These are phyloP conservation scores for Tolypocladium guangdongense DNA, from an alignment of 2,329 filamentous ascomycete species.

Conservation along the genomic window DNA sequence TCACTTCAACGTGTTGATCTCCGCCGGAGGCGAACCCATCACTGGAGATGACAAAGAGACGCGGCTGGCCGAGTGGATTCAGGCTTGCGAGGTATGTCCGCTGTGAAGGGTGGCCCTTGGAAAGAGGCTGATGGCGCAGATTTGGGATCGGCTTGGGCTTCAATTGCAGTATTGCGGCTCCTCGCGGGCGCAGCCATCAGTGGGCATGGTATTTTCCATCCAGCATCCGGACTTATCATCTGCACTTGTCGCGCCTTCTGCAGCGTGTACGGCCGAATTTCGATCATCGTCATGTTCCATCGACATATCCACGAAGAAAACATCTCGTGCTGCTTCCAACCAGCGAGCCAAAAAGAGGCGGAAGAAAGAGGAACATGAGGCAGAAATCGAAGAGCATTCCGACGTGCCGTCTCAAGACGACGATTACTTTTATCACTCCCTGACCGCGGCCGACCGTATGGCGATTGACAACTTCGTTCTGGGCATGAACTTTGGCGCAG, in stretches of 20 bases:
- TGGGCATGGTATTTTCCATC: constrained; percentile 19
- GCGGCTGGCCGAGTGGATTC: constrained; percentile 10
- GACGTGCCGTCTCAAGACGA: not conserved
- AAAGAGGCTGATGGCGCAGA: constrained; percentile 6
- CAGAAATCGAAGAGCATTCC: not conserved
- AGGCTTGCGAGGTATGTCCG: constrained; percentile 15
- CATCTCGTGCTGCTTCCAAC: not conserved
- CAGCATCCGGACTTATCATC: constrained; percentile 25
- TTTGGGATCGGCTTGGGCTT: constrained; percentile 21
- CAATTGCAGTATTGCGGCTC: constrained; percentile 11
- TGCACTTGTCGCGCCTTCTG: constrained; percentile 15
- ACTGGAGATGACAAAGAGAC: constrained; percentile 4
- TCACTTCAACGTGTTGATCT: constrained; percentile 15
- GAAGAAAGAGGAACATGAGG: constrained; percentile 3
- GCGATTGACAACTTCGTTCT: constrained; percentile 18
- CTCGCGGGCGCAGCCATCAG: constrained; percentile 3
- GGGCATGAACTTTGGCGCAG: constrained; percentile 8
- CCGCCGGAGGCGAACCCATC: constrained; percentile 9
- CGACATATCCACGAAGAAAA: constrained; percentile 7
- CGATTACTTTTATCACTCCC: constrained; percentile 6
- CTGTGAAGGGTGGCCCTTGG: not conserved
- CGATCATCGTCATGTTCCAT: constrained; percentile 14
- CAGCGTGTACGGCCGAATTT: constrained; percentile 15
- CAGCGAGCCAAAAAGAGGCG: not conserved
- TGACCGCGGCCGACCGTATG: constrained; percentile 12